Evolutionary conservation across 2,329 filamentous ascomycete genomes (phyloP), one percentile per base, ranked within the genome.

Genomic region (Ustulina deusta): DNA sequence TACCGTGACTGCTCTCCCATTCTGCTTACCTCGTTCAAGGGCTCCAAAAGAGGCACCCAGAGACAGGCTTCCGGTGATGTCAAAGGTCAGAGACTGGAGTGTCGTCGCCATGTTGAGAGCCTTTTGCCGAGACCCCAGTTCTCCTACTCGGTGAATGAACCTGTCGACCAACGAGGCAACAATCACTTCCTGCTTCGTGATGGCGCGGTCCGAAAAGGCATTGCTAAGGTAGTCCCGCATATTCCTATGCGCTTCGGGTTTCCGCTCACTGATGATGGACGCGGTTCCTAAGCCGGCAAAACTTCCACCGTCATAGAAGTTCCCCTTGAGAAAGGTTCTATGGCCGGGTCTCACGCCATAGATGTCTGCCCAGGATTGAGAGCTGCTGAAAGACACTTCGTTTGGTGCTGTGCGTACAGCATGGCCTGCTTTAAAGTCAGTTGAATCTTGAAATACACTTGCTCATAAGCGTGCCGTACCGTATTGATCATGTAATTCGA

Each of bases 141-240:
- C 10, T 13, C 10, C 10, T 4, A 54, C 17, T 20, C 20, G 17
- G n/a, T 36, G 2, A 22, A 54, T 36, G 32, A 54, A 54, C 7
- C 7, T 4, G 44, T 61, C 36, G 3, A 61, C 25, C 3, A 7
- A 42, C 1, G 7, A 15, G 1, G 34, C 22, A n/a, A 61, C 36
- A 1, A 44, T 32, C 6, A 13, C 34, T 46, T 62, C 59, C 17
- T 62, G 49, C 4, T 55, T 29, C 2, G 6, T 6, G 15, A 62
- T 34, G 13, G 59, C 32, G 6, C 48, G 48, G 36, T 61, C 59
- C 13, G 59, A 61, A 36, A 61, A 61, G 22, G 59, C 59, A 9
- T 3, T 13, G n/a, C 25, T 4, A 2, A 61, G 59, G 11, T 54
- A 54, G 2, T 20, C 25, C 10, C 59, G 49, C 59, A 61, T 61